phyloP scores from a whole-genome alignment of 148 eudicot species.

The Linanthus parryae region DNA sequence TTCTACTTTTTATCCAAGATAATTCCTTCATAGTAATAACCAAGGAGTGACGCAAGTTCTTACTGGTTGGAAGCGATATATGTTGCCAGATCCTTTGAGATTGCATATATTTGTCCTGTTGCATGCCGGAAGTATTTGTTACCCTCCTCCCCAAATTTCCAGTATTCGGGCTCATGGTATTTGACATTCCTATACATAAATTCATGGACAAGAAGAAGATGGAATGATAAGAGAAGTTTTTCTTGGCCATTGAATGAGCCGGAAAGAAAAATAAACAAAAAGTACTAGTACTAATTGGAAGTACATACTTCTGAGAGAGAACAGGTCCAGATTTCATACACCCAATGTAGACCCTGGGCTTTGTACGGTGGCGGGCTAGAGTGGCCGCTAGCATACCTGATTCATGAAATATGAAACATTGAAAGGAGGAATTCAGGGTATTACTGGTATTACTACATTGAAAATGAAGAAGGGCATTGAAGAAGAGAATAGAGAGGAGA shows the following conservation, averaged over 20 bases:
- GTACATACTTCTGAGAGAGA: slow-evolving; percentile 69
- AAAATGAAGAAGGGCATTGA: neutral
- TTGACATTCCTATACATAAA: slow-evolving; percentile 59
- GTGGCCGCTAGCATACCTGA: slow-evolving; percentile 78
- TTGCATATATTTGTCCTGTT: slow-evolving; percentile 95
- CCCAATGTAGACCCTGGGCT: slow-evolving; percentile 85
- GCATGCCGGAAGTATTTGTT: slow-evolving; percentile 96
- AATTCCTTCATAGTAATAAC: too few relatives aligned
- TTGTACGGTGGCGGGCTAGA: slow-evolving; percentile 82
- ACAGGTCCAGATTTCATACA: slow-evolving; percentile 99
- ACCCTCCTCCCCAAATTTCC: slow-evolving; percentile 98
- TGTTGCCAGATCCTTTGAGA: slow-evolving; percentile 90
- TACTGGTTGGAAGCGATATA: slow-evolving; percentile 88
- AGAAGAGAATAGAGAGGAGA: neutral
- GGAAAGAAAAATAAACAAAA: neutral
- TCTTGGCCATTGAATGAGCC: neutral
- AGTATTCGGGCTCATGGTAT: slow-evolving; percentile 93
- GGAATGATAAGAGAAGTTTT: neutral
- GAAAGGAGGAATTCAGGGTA: neutral
- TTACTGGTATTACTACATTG: neutral
- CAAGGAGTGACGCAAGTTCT: too few relatives aligned
- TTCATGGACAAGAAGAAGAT: slow-evolving; percentile 4
- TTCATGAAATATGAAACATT: neutral
- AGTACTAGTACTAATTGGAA: slow-evolving; percentile 2
- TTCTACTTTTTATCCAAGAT: too few relatives aligned